These are phyloP conservation scores for Moesziomyces parantarcticus DNA, from an alignment of 1,284 basidiomycete genomes.

Conservation along the genomic window DNA sequence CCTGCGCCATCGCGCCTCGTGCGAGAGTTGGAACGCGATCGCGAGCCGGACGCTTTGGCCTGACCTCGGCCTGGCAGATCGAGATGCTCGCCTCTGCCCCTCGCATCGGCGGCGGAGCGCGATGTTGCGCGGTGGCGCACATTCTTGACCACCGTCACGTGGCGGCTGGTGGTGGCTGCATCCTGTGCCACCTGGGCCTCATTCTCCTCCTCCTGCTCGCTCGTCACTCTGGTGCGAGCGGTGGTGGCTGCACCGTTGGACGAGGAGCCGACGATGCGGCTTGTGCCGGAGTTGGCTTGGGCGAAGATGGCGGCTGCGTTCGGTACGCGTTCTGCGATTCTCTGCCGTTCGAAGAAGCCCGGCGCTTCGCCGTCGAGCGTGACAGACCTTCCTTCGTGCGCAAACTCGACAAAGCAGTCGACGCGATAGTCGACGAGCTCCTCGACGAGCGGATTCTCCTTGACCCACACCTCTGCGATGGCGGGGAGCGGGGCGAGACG, in stretches of 20 bases:
- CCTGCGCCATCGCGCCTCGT: conserved; percentile 1
- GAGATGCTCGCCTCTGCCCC: conserved; percentile 16
- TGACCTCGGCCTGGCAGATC: background rate
- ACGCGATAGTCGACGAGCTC: conserved; percentile 74
- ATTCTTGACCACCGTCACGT: conserved; percentile 22
- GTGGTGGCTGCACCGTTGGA: background rate
- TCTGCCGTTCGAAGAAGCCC: conserved; percentile 80
- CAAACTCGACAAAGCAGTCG: conserved; percentile 83
- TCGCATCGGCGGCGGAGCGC: background rate
- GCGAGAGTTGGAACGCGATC: conserved; percentile 15
- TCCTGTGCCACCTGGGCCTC: conserved; percentile 32
- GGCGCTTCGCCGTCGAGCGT: conserved; percentile 78
- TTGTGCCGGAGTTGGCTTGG: background rate
- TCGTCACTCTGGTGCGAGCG: background rate
- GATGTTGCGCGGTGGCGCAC: conserved; percentile 15
- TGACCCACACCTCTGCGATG: conserved; percentile 70
- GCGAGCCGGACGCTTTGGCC: background rate
- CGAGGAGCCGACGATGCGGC: background rate
- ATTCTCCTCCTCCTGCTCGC: conserved; percentile 15
- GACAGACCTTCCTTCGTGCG: conserved; percentile 77
- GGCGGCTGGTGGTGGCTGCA: conserved; percentile 26
- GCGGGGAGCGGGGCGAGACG: conserved; percentile 81
- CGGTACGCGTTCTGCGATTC: conserved; percentile 63
- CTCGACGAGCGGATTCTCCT: conserved; percentile 54
- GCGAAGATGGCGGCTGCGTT: conserved; percentile 6